A percentile compares a stretch with the other conserved stretches of the same genome.
Evolutionary conservation across 2,329 filamentous ascomycete genomes (phyloP).

Genomic region (Akanthomyces muscarius): DNA sequence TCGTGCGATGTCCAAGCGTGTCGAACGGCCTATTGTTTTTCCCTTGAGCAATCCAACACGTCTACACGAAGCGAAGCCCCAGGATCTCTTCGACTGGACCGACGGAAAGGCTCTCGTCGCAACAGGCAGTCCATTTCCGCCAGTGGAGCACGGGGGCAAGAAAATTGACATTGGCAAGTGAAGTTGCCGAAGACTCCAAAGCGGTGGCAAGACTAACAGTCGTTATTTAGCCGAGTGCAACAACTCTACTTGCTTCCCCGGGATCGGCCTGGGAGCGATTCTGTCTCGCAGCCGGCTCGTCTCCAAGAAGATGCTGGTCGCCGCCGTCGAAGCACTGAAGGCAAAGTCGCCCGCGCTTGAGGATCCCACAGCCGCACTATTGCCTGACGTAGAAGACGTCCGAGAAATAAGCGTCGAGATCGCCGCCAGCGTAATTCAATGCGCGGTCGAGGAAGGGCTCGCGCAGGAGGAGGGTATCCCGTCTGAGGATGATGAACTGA

Average conservation of each 20-base stretch:
- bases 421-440: constrained; percentile 68
- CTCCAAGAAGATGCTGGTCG: constrained; percentile 76
- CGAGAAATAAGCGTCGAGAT: constrained; percentile 73
- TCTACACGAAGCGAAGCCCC: constrained; percentile 75
- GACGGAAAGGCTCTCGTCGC: constrained; percentile 73
- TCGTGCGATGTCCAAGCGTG: constrained; percentile 57
- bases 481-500: constrained; percentile 47
- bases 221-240: constrained; percentile 65
- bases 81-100: constrained; percentile 75
- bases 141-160: constrained; percentile 52
- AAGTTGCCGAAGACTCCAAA: too few relatives aligned
- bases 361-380: constrained; percentile 60
- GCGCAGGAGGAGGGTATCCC: constrained; percentile 65
- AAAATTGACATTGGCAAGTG: constrained; percentile 42
- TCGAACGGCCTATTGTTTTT: constrained; percentile 70
- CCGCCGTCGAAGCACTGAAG: constrained; percentile 70
- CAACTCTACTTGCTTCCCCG: constrained; percentile 81
- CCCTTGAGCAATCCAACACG: constrained; percentile 82
- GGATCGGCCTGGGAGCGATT: constrained; percentile 76
- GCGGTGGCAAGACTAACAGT: not conserved
- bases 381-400: constrained; percentile 74
- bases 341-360: constrained; percentile 64
- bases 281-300: constrained; percentile 64
- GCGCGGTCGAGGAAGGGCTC: constrained; percentile 65
- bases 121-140: constrained; percentile 77